Evolutionary conservation across 345 rosid genomes (phyloP).

Genomic region (Eucalyptus tenuipes): DNA sequence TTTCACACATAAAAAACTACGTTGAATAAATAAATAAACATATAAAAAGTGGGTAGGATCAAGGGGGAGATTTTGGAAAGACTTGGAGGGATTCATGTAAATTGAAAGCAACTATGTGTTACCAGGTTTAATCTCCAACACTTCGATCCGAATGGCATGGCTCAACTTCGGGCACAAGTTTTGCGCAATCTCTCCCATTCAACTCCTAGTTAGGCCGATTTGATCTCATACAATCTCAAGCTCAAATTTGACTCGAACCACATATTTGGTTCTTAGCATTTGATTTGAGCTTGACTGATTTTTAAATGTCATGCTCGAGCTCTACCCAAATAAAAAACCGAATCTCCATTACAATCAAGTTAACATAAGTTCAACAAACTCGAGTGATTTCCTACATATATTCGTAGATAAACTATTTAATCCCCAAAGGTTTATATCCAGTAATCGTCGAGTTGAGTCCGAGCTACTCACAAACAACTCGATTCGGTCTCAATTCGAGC

Average conservation of each 20-base stretch:
- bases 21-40: not conserved
- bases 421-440: not conserved
- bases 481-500: not conserved
- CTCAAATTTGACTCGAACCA: not conserved
- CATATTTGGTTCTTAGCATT: not conserved
- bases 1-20: not conserved
- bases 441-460: not conserved
- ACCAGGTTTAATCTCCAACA: not conserved
- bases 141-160: not conserved
- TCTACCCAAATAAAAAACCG: not conserved
- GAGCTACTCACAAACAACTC: not conserved
- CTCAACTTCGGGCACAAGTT: not conserved
- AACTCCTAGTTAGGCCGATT: not conserved
- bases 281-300: not conserved
- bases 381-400: not conserved
- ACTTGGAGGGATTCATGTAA: not conserved
- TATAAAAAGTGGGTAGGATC: not conserved
- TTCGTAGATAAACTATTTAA: not conserved
- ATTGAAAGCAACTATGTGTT: not conserved
- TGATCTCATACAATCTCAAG: not conserved
- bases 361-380: not conserved
- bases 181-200: not conserved
- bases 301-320: not conserved
- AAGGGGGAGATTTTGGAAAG: not conserved
- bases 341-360: not conserved